These are phyloP conservation scores for Tanacetum coccineum DNA, from an alignment of 129 eudicot genomes.

Conservation along the genomic window DNA sequence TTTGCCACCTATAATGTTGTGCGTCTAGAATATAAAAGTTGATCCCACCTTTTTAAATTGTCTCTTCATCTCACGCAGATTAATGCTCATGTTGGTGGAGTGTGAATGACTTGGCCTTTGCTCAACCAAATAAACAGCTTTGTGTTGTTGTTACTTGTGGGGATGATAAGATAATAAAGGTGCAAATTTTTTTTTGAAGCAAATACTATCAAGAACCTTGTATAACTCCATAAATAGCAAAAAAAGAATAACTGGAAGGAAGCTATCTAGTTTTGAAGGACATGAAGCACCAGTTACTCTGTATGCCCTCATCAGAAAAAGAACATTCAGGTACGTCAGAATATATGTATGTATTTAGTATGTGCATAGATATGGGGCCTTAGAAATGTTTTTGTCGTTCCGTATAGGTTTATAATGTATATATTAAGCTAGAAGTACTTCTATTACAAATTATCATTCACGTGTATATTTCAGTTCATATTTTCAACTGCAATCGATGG, in stretches of 20 bases:
- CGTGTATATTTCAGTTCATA: slow-evolving; percentile 55
- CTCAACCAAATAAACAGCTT: slow-evolving; percentile 76
- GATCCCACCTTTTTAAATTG: too few relatives aligned
- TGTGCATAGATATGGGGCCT: not conserved
- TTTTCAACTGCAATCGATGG: slow-evolving; percentile 96
- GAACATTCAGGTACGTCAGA: slow-evolving; percentile 62
- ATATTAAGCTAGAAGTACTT: not conserved
- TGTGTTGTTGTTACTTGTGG: slow-evolving; percentile 86
- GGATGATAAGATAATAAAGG: slow-evolving; percentile 86
- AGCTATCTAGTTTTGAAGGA: slow-evolving; percentile 67
- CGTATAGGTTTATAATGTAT: not conserved
- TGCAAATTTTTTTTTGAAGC: too few relatives aligned
- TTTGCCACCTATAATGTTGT: too few relatives aligned
- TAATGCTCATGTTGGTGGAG: slow-evolving; percentile 79
- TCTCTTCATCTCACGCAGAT: slow-evolving; percentile 36
- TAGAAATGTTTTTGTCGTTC: too few relatives aligned
- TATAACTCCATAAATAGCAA: slow-evolving; percentile 8
- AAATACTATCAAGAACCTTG: slow-evolving; percentile 3
- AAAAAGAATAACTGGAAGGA: slow-evolving; percentile 46
- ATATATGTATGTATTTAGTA: not conserved
- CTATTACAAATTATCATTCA: not conserved
- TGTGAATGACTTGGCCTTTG: slow-evolving; percentile 93
- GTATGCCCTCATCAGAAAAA: slow-evolving; percentile 88
- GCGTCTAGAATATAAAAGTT: too few relatives aligned
- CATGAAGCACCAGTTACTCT: slow-evolving; percentile 94